These are phyloP conservation scores for Phaffia rhodozyma DNA, from an alignment of 1,284 basidiomycete species.

Conservation along the genomic window DNA sequence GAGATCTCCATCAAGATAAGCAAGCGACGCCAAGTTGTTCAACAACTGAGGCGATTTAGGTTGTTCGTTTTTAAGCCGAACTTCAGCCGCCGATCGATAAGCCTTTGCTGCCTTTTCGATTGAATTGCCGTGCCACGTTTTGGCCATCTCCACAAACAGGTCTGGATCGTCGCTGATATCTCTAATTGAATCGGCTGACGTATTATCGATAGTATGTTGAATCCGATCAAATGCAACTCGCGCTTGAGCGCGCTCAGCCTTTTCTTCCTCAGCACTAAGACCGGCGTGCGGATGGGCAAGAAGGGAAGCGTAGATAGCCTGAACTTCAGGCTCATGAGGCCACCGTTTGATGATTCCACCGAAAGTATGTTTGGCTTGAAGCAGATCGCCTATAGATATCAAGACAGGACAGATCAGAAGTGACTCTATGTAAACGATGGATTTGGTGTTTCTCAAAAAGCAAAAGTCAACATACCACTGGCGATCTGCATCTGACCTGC, in stretches of 20 bases:
- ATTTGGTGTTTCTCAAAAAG: neutral
- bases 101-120: constrained; percentile 58
- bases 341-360: constrained; percentile 50
- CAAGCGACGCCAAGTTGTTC: constrained; percentile 67
- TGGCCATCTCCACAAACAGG: constrained; percentile 73
- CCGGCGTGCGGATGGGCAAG: constrained; percentile 66
- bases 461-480: constrained; percentile 44
- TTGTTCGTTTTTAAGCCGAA: constrained; percentile 29
- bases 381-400: neutral
- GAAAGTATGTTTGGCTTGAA: constrained; percentile 63
- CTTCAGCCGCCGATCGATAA: constrained; percentile 59
- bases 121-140: constrained; percentile 71
- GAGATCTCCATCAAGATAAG: constrained; percentile 33
- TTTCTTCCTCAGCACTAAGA: constrained; percentile 57
- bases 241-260: constrained; percentile 58
- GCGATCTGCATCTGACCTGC: constrained; percentile 74
- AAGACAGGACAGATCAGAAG: neutral
- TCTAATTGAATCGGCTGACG: constrained; percentile 42
- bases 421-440: neutral
- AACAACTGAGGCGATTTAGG: constrained; percentile 40
- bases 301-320: constrained; percentile 76
- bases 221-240: constrained; percentile 70
- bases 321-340: constrained; percentile 51
- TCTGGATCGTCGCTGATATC: constrained; percentile 62
- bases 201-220: constrained; percentile 49